Conservation (phyloP, 2,329 filamentous ascomycete genomes). For the Nemania sp. region DNA sequence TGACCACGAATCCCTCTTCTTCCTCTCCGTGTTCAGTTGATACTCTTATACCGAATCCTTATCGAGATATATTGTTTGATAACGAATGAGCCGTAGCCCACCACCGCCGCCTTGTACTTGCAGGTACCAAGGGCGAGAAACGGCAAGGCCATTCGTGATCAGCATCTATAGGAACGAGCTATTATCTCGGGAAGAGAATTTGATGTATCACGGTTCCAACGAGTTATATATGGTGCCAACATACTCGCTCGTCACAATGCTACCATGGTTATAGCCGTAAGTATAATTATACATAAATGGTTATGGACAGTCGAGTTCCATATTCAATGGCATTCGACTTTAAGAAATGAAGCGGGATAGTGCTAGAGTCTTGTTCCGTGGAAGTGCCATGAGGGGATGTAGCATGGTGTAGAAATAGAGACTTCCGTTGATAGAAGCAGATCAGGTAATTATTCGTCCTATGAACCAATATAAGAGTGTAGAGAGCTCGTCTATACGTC, state of each 20-base stretch:
- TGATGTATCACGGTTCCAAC: background rate
- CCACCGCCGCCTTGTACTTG: background rate
- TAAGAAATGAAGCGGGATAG: background rate
- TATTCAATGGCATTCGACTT: background rate
- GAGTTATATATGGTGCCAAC: background rate
- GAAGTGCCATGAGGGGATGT: background rate
- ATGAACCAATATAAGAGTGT: background rate
- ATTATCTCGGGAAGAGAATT: background rate
- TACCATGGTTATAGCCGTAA: background rate
- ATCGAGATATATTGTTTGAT: background rate
- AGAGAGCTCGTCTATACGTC: background rate
- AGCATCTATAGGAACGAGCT: background rate
- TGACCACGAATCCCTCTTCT: background rate
- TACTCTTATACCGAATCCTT: background rate
- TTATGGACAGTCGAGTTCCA: background rate
- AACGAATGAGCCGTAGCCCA: background rate
- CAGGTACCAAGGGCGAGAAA: background rate
- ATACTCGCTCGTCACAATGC: background rate
- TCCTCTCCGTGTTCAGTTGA: background rate
- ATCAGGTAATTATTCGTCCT: background rate
- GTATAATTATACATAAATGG: background rate
- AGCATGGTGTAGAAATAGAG: too few relatives aligned
- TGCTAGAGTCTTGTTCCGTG: background rate
- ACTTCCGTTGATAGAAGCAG: too few relatives aligned
- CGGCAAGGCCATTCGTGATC: background rate